Percentiles rank a stretch among this genome's conserved stretches.
These are phyloP conservation scores for Talaromyces verruculosus DNA, from an alignment of 2,329 filamentous ascomycete species.

Conservation along the genomic window DNA sequence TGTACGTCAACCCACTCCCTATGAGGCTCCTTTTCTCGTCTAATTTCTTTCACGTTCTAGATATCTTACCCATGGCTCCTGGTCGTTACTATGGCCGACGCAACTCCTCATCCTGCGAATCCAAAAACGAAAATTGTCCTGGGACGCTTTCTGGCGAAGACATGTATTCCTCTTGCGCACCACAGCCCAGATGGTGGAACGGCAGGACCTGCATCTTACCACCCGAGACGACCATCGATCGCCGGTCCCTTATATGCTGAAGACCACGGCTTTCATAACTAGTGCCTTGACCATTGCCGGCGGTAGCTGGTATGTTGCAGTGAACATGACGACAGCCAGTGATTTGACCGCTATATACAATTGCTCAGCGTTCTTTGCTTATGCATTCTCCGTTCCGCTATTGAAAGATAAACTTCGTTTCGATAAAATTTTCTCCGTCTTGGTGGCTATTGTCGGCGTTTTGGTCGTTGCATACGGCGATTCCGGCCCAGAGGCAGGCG, in stretches of 20 bases:
- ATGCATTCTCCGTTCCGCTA: constrained; percentile 90
- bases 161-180: constrained; percentile 63
- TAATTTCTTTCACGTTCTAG: constrained; percentile 35
- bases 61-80: constrained; percentile 91
- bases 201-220: constrained; percentile 67
- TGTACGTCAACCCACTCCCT: constrained; percentile 55
- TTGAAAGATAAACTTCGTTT: constrained; percentile 78
- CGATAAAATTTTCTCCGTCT: constrained; percentile 83
- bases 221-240: constrained; percentile 41
- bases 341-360: constrained; percentile 99
- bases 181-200: constrained; percentile 82
- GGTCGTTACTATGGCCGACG: constrained; percentile 82
- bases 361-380: constrained; percentile 97
- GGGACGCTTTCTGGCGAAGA: constrained; percentile 80
- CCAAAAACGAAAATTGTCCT: constrained; percentile 75
- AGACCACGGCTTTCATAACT: constrained; percentile 78
- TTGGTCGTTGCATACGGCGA: constrained; percentile 95
- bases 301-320: constrained; percentile 91
- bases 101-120: constrained; percentile 78
- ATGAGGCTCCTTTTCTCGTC: not conserved
- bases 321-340: constrained; percentile 86
- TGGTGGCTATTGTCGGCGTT: constrained; percentile 83
- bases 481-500: constrained; percentile 44
- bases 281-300: constrained; percentile 85
- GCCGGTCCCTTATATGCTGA: constrained; percentile 71